Evolutionary conservation across 1,139 yeast species (phyloP), one percentile per base, ranked within the genome.

Genomic region (Scheffersomyces segobiensis): DNA sequence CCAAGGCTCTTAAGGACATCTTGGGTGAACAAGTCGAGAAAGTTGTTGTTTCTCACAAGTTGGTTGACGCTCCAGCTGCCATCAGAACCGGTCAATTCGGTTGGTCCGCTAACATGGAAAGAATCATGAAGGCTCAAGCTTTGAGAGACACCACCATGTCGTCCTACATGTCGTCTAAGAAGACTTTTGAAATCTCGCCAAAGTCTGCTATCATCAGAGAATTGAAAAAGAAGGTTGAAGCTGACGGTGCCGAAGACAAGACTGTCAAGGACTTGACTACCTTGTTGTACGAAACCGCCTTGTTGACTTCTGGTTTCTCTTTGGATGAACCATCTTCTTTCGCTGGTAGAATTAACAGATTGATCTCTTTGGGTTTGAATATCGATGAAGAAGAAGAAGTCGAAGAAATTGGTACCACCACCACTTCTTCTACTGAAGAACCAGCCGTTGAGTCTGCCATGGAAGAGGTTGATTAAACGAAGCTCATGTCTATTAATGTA

Each of bases 61-160:
- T 96, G 75, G 93, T 93, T 71, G 98, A 93, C 74, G 96, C 99
- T 60, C 99, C 99, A 79, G 99, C 99, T 79, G 99, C 99, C 71
- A 93, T 95, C 77, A 93, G 98, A 87, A 95, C 99, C 69, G 98
- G 98, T 71, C 99, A 95, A 85, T 95, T 95, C 79, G 99, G 99
- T 78, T 95, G 99, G 99, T 95, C 99, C 69, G 99, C 99, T 73
- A 95, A 95, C 87, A 96, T 96, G 99, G 99, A 95, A 86, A 95
- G 99, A 89, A 95, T 95, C 86, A 96, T 95, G 99, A 95, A 95
- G 87, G 99, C 99, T 65, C 99, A 95, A 86, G 99, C 99, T 71
- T 87, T 95, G 73, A 93, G 99, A 85, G 99, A 95, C 81, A 91
- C 97, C 70, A 87, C 97, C 70, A 95, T 96, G 99, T 93, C 98